Evolutionary conservation across 1,139 yeast species (phyloP), one percentile per base, ranked within the genome.

Genomic region (Debaryomyces sp.): DNA sequence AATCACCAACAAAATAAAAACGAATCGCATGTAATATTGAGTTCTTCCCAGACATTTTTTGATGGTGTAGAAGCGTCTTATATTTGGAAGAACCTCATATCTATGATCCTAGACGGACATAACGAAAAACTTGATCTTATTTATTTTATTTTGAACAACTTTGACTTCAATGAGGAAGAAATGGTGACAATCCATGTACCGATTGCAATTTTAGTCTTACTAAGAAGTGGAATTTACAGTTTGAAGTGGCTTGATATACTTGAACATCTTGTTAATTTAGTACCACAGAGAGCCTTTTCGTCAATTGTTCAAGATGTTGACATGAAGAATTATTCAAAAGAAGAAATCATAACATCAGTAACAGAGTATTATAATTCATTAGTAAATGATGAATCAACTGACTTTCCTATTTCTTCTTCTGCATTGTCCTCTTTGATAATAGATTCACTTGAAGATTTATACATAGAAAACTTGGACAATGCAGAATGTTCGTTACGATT

Each of bases 161-260:
- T 89, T 66, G 82, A 89, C 55, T 82, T 91, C 15, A 81, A 78
- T 43, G 98, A 92, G 55, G 97, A 90, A 55, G 97, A 90, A 54
- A 89, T 89, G 87, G 68, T 85, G n/a, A 72, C 81, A 0, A 75
- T 78, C 13, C 97, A 92, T 61, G 71, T 88, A 4, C 97, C 97
- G 0, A 67, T 89, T 46, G 78, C 88, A 1, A 64, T 90, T 1
- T 56, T 89, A 17, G 71, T 81, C 1, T 54, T 81, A 4, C 58
- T 73, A 21, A 37, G 56, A 6, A 57, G 55, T 12, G 39, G 54
- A 1, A 32, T 46, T 0, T 44, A 64, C 6, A 50, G 48, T 15
- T 37, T 26, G 2, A 50, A 66, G 2, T 68, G 78, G 61, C 56
- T 72, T n/a, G 57, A 60, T 3, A 57, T 81, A 7, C 64, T 82